These are phyloP conservation scores for Acer negundo DNA, from an alignment of 345 rosid species.

Conservation along the genomic window DNA sequence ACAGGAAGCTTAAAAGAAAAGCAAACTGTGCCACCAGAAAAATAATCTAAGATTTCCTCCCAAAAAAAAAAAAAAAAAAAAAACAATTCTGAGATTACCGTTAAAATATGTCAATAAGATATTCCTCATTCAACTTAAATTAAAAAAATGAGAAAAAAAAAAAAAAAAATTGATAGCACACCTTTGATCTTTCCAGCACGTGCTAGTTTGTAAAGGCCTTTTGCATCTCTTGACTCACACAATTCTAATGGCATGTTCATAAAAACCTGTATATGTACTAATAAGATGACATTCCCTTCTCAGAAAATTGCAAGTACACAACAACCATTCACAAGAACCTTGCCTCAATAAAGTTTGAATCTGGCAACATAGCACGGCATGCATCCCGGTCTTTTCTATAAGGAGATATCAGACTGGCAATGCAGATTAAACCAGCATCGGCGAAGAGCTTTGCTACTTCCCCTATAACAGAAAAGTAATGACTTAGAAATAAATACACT, in stretches of 20 bases:
- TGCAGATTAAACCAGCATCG: constrained; percentile 88
- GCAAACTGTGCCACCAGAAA: background rate
- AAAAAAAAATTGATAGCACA: constrained; percentile 12
- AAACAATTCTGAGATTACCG: background rate
- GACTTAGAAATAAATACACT: constrained; percentile 20
- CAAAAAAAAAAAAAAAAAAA: background rate
- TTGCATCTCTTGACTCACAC: constrained; percentile 87
- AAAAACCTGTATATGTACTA: constrained; percentile 55
- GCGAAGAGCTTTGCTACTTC: constrained; percentile 95
- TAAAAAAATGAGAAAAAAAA: background rate
- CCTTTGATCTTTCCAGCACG: constrained; percentile 95
- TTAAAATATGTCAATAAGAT: background rate
- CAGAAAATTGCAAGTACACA: constrained; percentile 5
- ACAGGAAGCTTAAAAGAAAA: background rate
- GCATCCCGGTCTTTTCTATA: constrained; percentile 86
- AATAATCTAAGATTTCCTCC: background rate
- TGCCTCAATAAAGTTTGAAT: constrained; percentile 76
- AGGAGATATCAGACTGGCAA: constrained; percentile 92
- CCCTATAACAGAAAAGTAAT: constrained; percentile 41
- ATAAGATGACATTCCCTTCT: constrained; percentile 2
- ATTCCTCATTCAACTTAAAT: background rate
- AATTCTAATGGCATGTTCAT: constrained; percentile 83
- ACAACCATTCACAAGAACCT: constrained; percentile 20
- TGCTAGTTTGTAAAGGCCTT: constrained; percentile 92
- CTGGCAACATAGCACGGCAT: constrained; percentile 75